Conservation (phyloP, 2,329 filamentous ascomycete genomes). For the Ophiognomonia clavigignenti-juglandacearum region DNA sequence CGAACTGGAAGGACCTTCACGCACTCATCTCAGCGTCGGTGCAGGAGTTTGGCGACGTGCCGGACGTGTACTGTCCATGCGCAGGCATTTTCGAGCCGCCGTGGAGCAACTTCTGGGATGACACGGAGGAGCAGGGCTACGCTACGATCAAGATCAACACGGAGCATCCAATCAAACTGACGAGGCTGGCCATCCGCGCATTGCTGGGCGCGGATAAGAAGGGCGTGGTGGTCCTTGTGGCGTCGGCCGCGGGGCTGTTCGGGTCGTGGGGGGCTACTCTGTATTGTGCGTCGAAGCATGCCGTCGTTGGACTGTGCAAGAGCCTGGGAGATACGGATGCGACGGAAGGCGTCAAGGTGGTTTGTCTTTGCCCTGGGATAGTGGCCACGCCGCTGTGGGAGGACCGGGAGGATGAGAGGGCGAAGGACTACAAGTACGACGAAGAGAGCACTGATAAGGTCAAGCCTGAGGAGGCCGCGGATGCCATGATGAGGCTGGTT, state of each 20-base stretch:
- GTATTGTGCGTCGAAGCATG: constrained; percentile 4
- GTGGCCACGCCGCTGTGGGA: constrained; percentile 5
- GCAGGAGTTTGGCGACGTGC: constrained; percentile 21
- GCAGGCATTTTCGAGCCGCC: constrained; percentile 34
- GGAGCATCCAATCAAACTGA: constrained; percentile 33
- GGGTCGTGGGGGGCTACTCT: not conserved
- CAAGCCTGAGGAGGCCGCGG: not conserved
- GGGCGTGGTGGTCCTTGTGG: constrained; percentile 23
- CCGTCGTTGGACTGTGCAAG: constrained; percentile 3
- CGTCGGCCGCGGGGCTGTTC: not conserved
- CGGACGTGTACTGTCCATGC: constrained; percentile 31
- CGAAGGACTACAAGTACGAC: not conserved
- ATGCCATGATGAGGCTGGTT: not conserved
- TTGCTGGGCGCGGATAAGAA: constrained; percentile 27
- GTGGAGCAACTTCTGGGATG: constrained; percentile 31
- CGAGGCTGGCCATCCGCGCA: constrained; percentile 29
- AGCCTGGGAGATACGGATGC: constrained; percentile 3
- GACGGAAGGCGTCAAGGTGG: constrained; percentile 7
- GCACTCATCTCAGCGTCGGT: constrained; percentile 4
- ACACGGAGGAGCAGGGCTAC: constrained; percentile 28
- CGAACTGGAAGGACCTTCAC: constrained; percentile 1
- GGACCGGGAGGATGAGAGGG: not conserved
- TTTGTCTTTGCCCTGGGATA: not conserved
- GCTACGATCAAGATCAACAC: constrained; percentile 28
- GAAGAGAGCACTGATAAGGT: not conserved